Evolutionary conservation across 2,329 filamentous ascomycete genomes (phyloP).

Genomic region (Xylariales sp.): DNA sequence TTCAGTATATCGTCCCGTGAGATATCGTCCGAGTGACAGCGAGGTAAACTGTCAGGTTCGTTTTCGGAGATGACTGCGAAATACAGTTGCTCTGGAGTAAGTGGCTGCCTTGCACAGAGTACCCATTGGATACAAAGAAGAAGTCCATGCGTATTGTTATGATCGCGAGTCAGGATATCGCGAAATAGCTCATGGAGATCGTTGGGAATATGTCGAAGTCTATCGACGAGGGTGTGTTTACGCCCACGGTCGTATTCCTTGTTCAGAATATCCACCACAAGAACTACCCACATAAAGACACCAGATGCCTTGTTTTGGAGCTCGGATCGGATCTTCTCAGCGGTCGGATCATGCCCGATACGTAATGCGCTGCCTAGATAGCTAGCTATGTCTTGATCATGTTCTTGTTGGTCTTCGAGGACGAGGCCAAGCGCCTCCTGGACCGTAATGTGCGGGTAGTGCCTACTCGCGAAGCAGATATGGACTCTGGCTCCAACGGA

Average conservation of each 20-base stretch:
- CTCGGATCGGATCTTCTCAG: slow-evolving; percentile 15
- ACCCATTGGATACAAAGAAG: slow-evolving; percentile 43
- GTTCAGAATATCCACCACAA: slow-evolving; percentile 40
- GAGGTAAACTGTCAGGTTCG: slow-evolving; percentile 1
- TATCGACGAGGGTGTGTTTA: slow-evolving; percentile 23
- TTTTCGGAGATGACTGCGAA: slow-evolving; percentile 31
- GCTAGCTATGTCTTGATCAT: slow-evolving; percentile 19
- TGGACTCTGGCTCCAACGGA: neutral
- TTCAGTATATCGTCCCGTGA: slow-evolving; percentile 19
- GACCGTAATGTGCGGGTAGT: slow-evolving; percentile 39
- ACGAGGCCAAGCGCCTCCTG: slow-evolving; percentile 18
- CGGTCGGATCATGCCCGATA: slow-evolving; percentile 13
- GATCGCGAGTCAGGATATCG: slow-evolving; percentile 33
- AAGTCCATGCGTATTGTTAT: slow-evolving; percentile 26
- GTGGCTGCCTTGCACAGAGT: slow-evolving; percentile 40
- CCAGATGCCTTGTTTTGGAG: slow-evolving; percentile 33
- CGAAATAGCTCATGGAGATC: slow-evolving; percentile 35
- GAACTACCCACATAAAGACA: slow-evolving; percentile 40
- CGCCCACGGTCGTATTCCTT: slow-evolving; percentile 32
- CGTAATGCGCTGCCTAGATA: slow-evolving; percentile 26
- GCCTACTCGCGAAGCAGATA: slow-evolving; percentile 25
- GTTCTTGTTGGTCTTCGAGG: slow-evolving; percentile 21
- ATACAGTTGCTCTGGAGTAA: slow-evolving; percentile 41
- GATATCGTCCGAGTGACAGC: slow-evolving; percentile 17
- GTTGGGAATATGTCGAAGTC: slow-evolving; percentile 33